These are phyloP conservation scores for Auxenochlorella pyrenoidosa DNA, from an alignment of 139 green algal species.

Conservation along the genomic window DNA sequence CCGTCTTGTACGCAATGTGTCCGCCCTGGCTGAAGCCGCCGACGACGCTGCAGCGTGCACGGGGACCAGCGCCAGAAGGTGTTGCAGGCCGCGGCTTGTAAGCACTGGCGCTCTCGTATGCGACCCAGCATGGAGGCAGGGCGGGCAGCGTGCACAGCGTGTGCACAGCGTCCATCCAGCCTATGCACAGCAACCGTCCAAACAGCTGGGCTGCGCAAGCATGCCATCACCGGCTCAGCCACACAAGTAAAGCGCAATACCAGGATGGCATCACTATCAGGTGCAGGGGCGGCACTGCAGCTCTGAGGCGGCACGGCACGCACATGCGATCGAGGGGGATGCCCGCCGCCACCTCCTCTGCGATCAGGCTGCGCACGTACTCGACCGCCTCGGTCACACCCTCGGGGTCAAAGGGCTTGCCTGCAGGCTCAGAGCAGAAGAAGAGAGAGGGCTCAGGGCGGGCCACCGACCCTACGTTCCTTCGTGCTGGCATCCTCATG, in stretches of 20 bases:
- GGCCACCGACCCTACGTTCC: no score
- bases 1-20: conserved; percentile 51
- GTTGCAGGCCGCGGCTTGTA: not conserved
- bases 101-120: not conserved
- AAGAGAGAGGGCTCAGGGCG: not conserved
- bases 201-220: no score
- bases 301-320: not conserved
- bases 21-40: conserved; percentile 56
- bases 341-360: conserved; percentile 46
- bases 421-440: not conserved
- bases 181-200: not conserved
- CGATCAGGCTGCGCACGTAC: conserved; percentile 41
- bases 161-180: no score
- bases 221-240: no score
- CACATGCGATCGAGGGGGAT: conserved; percentile 45
- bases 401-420: conserved; percentile 37
- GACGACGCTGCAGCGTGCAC: conserved; percentile 42
- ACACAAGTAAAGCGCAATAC: no score
- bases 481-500: no score
- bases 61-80: not conserved
- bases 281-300: not conserved
- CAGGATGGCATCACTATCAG: no score
- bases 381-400: conserved; percentile 41
- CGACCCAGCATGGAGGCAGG: no score
- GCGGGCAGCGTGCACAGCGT: no score